Percentiles rank a stretch among this genome's conserved stretches.
phyloP scores from a whole-genome alignment of 257 asterid genomes.

The Henckelia pumila region DNA sequence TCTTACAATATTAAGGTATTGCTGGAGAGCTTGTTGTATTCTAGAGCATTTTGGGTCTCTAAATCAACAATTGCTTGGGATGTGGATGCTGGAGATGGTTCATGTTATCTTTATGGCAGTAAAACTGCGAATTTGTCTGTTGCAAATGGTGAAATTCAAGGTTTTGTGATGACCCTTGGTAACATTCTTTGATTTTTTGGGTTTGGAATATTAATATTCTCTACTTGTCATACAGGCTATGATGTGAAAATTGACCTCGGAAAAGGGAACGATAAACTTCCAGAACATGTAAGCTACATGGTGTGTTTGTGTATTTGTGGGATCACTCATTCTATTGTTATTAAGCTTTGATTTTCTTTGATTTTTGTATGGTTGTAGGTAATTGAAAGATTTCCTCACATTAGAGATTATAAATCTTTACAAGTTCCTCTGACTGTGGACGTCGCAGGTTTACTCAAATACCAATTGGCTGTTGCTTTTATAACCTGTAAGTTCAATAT shows the following conservation, averaged over 20 bases:
- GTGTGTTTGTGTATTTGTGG: background rate
- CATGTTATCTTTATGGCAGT: conserved; percentile 70
- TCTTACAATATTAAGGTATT: conserved; percentile 19
- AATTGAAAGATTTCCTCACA: conserved; percentile 73
- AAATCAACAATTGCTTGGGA: conserved; percentile 75
- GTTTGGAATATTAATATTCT: conserved; percentile 12
- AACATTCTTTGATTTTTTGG: conserved; percentile 9
- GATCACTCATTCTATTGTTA: background rate
- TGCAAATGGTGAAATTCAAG: conserved; percentile 55
- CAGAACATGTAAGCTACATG: conserved; percentile 51
- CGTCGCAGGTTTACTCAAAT: conserved; percentile 50
- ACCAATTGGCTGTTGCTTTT: conserved; percentile 74
- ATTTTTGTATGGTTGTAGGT: conserved; percentile 45
- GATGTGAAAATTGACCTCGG: conserved; percentile 60
- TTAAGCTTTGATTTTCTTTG: conserved; percentile 8
- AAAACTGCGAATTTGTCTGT: conserved; percentile 56
- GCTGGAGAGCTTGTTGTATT: conserved; percentile 58
- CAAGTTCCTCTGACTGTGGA: conserved; percentile 54
- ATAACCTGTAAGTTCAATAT: conserved; percentile 52
- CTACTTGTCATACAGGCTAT: conserved; percentile 47
- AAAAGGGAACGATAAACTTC: conserved; percentile 47
- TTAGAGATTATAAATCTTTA: conserved; percentile 53
- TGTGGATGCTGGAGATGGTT: conserved; percentile 59
- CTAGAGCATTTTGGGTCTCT: conserved; percentile 87
- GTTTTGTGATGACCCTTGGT: conserved; percentile 31